phyloP scores from a whole-genome alignment of 345 rosid genomes.

The Brassica rapa region DNA sequence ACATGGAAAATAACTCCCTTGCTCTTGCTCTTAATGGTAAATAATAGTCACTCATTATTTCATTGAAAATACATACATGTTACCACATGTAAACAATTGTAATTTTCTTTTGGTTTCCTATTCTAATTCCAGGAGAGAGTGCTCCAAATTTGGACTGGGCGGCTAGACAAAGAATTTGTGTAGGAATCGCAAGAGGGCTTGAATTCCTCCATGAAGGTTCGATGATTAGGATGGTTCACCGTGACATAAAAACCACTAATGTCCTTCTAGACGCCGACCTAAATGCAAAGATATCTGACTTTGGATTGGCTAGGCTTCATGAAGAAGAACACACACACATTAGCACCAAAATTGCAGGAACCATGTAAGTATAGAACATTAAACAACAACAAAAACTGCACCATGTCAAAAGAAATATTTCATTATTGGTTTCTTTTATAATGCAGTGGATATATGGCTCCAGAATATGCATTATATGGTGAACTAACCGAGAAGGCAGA shows the following conservation, averaged over 20 bases:
- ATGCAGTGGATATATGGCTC: conserved; percentile 47
- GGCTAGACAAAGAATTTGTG: conserved; percentile 50
- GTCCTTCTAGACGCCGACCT: too few species aligned
- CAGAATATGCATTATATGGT: conserved; percentile 49
- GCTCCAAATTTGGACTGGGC: conserved; percentile 48
- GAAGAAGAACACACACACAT: too few species aligned
- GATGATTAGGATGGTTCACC: too few species aligned
- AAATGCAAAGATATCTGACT: too few species aligned
- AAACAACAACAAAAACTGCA: too few species aligned
- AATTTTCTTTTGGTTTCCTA: not conserved
- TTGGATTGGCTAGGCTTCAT: too few species aligned
- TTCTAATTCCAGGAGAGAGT: conserved; percentile 9
- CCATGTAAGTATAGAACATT: too few species aligned
- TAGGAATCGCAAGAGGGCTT: conserved; percentile 65
- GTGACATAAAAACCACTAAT: too few species aligned
- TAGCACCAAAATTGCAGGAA: too few species aligned
- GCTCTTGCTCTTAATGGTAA: conserved; percentile 24
- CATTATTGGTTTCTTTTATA: not conserved
- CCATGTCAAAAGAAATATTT: too few species aligned
- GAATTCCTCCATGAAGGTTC: too few species aligned
- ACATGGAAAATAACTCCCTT: conserved; percentile 42
- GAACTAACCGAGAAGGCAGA: conserved; percentile 51
- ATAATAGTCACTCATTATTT: not conserved
- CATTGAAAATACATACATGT: not conserved
- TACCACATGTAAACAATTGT: not conserved